Evolutionary conservation across 495 filamentous ascomycete species (phyloP), one percentile per base, ranked within the genome.

Genomic region (Podospora pseudoanserina): DNA sequence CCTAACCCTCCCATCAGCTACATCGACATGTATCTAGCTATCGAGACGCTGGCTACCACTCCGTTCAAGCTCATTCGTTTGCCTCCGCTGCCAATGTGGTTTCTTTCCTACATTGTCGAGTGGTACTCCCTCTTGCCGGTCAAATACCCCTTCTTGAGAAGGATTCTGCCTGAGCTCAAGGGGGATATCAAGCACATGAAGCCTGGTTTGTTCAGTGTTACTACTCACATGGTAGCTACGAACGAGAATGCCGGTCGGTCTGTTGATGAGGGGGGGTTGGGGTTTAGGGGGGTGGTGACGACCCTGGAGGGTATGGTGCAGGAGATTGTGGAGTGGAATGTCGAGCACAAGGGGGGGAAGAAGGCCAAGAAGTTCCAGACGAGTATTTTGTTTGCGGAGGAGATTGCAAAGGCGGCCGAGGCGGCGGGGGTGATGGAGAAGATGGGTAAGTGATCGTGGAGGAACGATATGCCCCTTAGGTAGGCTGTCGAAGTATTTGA

Each of bases 291-390:
- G 1, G 79, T 85, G 0, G 44, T 87, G 23, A 85, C 79, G 0
- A 87, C 84, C 7, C 68, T 87, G 9, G 81, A 87, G 5, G 86
- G 85, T 4, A 83, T 88, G 82, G 77, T 77, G 61, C 79, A 82
- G 70, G 78, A 88, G 68, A 64, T 88, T 16, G 69, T 84, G 4
- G 81, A 86, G 62, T 87, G 85, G 83, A 86, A 86, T 73, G 66
- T 65, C 1, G 78, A 79, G 32, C 81, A 82, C 39, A 39, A 61
- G 15, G 63, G 13, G 0, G 56, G 13, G 4, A 70, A 62, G 0
- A 28, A 11, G 4, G 54, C 20, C 1, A 78, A 75, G 63, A 65
- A 68, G 18, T 83, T 78, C 60, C 78, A 75, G 65, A 82, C 71
- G 64, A 81, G 78, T 7, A 70, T 81, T 11, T 75, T 77, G 4